Evolutionary conservation across 2,329 filamentous ascomycete species (phyloP), one percentile per base, ranked within the genome.

Genomic region (Dendrostoma leiphaemia): DNA sequence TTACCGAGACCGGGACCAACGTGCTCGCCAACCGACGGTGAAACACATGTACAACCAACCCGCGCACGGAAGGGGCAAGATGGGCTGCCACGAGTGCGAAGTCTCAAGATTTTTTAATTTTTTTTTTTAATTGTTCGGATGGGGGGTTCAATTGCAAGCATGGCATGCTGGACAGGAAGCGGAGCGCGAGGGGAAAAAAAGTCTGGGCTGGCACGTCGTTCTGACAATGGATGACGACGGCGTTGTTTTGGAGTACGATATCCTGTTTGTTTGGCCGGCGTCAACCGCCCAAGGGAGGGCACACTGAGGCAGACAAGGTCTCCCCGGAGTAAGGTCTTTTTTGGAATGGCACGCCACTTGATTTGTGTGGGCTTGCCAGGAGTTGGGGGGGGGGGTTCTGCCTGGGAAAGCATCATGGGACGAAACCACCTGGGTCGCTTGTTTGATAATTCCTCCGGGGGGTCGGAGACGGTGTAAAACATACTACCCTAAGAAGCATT

Each of bases 1-100:
- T 59, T 38, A 57, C 49, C n/a, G 54, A 57, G 26, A 48, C 47
- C 24, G 53, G 51, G 23, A 51, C 12, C 9, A 46, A 32, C 21
- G 51, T 57, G 21, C 32, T 59, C 12, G 50, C 45, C 15, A 56
- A 51, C 23, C 51, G 37, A 41, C 44, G 44, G 29, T 46, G 44
- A 34, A 13, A 17, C n/a, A n/a, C n/a, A n/a, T n/a, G n/a, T n/a
- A n/a, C n/a, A n/a, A n/a, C n/a, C n/a, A n/a, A n/a, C n/a, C n/a
- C n/a, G n/a, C n/a, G n/a, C n/a, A n/a, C n/a, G n/a, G n/a, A n/a
- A n/a, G n/a, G n/a, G n/a, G n/a, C n/a, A n/a, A n/a, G n/a, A n/a
- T n/a, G n/a, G n/a, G n/a, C n/a, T n/a, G n/a, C n/a, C n/a, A n/a
- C n/a, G n/a, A n/a, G n/a, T n/a, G n/a, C n/a, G n/a, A n/a, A n/a